phyloP scores from a whole-genome alignment of 345 rosid genomes.

The Theobroma cacao region DNA sequence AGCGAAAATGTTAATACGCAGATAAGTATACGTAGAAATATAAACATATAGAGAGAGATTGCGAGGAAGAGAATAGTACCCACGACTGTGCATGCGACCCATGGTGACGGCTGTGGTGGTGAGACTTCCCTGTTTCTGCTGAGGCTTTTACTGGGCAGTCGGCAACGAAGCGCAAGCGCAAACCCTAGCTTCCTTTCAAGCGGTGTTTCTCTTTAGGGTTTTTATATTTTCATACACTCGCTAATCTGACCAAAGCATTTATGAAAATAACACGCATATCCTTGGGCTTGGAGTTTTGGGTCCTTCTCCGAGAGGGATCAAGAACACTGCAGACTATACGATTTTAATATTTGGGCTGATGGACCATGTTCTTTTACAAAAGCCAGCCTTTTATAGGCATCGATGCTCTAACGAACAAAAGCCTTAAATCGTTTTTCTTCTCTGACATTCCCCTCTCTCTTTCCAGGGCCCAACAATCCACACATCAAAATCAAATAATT shows the following conservation, averaged over 20 bases:
- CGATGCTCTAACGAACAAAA: too few species aligned
- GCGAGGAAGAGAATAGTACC: conserved; percentile 19
- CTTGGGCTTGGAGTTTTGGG: neutral
- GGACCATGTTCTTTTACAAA: neutral
- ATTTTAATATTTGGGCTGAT: neutral
- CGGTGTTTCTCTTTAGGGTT: neutral
- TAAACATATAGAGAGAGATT: neutral
- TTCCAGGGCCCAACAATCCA: neutral
- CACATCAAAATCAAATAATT: neutral
- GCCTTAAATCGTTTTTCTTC: too few species aligned
- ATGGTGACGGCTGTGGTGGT: conserved; percentile 26
- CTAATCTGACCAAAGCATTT: too few species aligned
- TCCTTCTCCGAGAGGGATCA: neutral
- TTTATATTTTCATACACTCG: neutral
- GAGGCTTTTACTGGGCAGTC: neutral
- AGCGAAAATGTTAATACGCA: neutral
- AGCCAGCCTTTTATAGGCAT: too few species aligned
- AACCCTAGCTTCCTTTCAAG: conserved; percentile 14
- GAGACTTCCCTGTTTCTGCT: neutral
- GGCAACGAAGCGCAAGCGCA: conserved; percentile 14
- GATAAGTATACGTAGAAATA: neutral
- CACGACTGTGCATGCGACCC: conserved; percentile 67
- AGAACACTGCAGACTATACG: neutral
- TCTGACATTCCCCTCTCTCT: too few species aligned
- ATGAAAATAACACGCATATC: neutral